Evolutionary conservation across 2,329 filamentous ascomycete genomes (phyloP).

Genomic region (Beauveria medogensis): DNA sequence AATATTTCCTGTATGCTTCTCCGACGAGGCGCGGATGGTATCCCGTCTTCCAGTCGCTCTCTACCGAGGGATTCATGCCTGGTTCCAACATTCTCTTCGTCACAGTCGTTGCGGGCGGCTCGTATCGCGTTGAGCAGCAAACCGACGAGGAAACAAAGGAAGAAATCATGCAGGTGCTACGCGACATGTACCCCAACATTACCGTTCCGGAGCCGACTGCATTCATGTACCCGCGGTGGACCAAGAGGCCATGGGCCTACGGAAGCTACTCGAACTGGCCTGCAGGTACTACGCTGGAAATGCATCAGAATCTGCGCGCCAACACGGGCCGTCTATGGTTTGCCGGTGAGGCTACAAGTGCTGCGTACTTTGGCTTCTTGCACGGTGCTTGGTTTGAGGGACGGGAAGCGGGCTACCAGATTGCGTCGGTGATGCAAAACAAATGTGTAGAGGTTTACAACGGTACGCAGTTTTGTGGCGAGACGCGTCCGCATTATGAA

Average conservation of each 20-base stretch:
- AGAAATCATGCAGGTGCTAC: slow-evolving; percentile 49
- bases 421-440: slow-evolving; percentile 27
- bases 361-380: slow-evolving; percentile 57
- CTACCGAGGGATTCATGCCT: slow-evolving; percentile 46
- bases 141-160: slow-evolving; percentile 47
- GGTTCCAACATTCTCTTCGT: slow-evolving; percentile 59
- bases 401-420: slow-evolving; percentile 35
- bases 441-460: slow-evolving; percentile 14
- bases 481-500: slow-evolving; percentile 16
- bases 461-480: slow-evolving; percentile 13
- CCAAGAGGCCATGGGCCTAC: slow-evolving; percentile 32
- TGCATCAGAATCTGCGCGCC: slow-evolving; percentile 60
- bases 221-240: slow-evolving; percentile 57
- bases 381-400: slow-evolving; percentile 56
- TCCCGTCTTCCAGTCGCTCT: slow-evolving; percentile 57
- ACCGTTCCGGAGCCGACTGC: slow-evolving; percentile 50
- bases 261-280: slow-evolving; percentile 66
- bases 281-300: slow-evolving; percentile 51
- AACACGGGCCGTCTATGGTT: slow-evolving; percentile 55
- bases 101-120: slow-evolving; percentile 49
- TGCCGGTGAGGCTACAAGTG: slow-evolving; percentile 55
- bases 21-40: slow-evolving; percentile 33
- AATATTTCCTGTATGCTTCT: slow-evolving; percentile 40
- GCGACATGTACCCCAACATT: slow-evolving; percentile 51
- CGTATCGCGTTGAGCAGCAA: slow-evolving; percentile 52